Evolutionary conservation across 2,329 filamentous ascomycete genomes (phyloP), one percentile per base, ranked within the genome.

Genomic region (Colletotrichum trifolii): DNA sequence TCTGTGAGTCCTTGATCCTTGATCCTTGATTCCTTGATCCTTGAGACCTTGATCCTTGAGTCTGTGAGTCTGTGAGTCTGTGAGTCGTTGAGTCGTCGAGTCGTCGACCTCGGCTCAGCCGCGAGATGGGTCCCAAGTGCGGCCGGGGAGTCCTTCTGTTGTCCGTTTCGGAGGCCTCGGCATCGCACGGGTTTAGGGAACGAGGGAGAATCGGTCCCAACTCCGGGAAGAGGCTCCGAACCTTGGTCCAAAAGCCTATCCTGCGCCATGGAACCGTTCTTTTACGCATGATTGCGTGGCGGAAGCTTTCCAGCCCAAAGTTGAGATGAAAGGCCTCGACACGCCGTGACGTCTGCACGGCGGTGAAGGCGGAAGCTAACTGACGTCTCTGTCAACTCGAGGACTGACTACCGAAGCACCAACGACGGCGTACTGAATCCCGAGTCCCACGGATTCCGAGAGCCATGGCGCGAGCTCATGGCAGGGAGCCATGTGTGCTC

Each of bases 311-410:
- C 38, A 53, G 45, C 25, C 4, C 12, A 13, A 36, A 57, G 34
- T 47, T 58, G 25, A n/a, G 17, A 63, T 13, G 40, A 63, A 25
- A 52, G 46, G 8, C 53, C n/a, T 39, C 34, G 39, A 10, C 34
- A 39, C 38, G 45, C 12, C 33, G 45, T 61, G 38, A 40, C 12
- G 36, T n/a, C 42, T 13, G 38, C 38, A 40, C 9, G 38, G 6
- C 38, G 9, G 38, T 40, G 4, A 40, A 25, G 25, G 25, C 25
- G 25, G 25, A 25, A 25, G 4, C 25, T 25, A 4, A 25, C 25
- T 25, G 25, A 25, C 25, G 25, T 25, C 25, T 25, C 4, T 25
- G 25, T 25, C 25, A 25, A 25, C 25, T 25, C 25, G 25, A 25
- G 25, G 25, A 25, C 25, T 25, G 25, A 25, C 25, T 3, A 25